Percentiles rank a stretch among this genome's conserved stretches.
phyloP scores from a whole-genome alignment of 768 basidiomycete species.

The Trametes sanguinea region DNA sequence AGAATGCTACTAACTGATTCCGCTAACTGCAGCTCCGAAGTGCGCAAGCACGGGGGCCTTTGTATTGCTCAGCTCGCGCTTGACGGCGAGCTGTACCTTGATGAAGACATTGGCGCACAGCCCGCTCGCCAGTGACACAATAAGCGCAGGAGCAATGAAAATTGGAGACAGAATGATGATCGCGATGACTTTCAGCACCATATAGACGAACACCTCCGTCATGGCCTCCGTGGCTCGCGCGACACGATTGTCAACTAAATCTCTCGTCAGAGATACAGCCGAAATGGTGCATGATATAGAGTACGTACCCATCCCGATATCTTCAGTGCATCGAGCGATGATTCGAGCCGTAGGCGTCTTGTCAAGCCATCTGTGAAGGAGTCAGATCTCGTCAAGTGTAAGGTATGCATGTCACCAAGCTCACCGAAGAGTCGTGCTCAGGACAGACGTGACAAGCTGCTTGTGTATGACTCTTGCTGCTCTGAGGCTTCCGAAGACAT shows the following conservation, averaged over 20 bases:
- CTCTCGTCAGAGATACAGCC: background rate
- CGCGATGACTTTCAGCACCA: constrained; percentile 38
- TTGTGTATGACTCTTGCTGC: constrained; percentile 58
- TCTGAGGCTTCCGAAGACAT: constrained; percentile 47
- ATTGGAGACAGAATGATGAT: constrained; percentile 38
- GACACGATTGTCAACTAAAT: constrained; percentile 23
- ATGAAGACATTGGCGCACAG: constrained; percentile 49
- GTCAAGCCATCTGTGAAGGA: constrained; percentile 36
- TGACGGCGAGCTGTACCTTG: constrained; percentile 52
- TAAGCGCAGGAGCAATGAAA: constrained; percentile 40
- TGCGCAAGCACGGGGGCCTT: constrained; percentile 47
- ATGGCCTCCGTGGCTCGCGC: background rate
- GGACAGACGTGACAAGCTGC: constrained; percentile 50
- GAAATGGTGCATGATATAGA: background rate
- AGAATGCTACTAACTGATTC: constrained; percentile 38
- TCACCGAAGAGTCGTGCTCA: constrained; percentile 63
- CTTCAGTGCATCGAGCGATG: constrained; percentile 35
- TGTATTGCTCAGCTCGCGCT: constrained; percentile 51
- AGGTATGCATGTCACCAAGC: constrained; percentile 23
- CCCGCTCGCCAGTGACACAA: constrained; percentile 38
- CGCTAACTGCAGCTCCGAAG: constrained; percentile 60
- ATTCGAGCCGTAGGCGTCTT: constrained; percentile 37
- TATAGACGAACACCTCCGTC: constrained; percentile 30
- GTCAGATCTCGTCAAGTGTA: constrained; percentile 15
- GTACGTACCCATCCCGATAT: constrained; percentile 32